Base-by-base conservation (phyloP, 148 eudicot genomes). In the Camellia lanceoleosa region DNA sequence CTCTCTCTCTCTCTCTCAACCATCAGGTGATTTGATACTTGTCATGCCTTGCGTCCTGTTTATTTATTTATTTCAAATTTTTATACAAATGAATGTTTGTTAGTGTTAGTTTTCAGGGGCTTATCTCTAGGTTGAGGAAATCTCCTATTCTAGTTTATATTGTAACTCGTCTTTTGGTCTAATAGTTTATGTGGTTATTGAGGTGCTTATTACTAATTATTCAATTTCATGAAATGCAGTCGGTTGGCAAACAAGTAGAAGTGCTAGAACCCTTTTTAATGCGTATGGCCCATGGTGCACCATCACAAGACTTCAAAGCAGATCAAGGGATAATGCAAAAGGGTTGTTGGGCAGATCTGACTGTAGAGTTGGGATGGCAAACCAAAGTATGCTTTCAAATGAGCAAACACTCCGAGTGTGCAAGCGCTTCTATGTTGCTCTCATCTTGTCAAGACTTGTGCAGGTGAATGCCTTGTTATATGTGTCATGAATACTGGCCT, bases 281-380 rank as follows among this genome's bases (percentile, higher is more conserved):
- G 99, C 95, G 94, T 61, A 93, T 96, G 98, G 99, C 99, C 20
- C 99, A 96, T 81, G 95, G 95, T 73, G 99, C 91, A 54, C 94
- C 97, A 73, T 54, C 89, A 90, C 71, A n/a, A n/a, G n/a, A 68
- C 83, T 63, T 84, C 88, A 74, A 87, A 81, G n/a, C 82, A 89
- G 85, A 83, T 84, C 90, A 69, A 89, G 85, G 82, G 88, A 83
- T 82, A 86, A 58, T 23, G 58, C 69, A 18, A 93, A 86, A 85
- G 90, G 87, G 12, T 82, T 86, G 74, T 88, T 80, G 78, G 90
- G 91, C 49, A 84, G 80, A 80, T 58, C 75, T 70, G 94, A 89
- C 71, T 59, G 80, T 78, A 89, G 78, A 83, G 76, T 80, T 80
- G 90, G 90, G 65, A 82, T 82, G 76, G 78, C 84, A 71, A 82